phyloP scores from a whole-genome alignment of 805 yeast species.

The Wickerhamiella azymoides region DNA sequence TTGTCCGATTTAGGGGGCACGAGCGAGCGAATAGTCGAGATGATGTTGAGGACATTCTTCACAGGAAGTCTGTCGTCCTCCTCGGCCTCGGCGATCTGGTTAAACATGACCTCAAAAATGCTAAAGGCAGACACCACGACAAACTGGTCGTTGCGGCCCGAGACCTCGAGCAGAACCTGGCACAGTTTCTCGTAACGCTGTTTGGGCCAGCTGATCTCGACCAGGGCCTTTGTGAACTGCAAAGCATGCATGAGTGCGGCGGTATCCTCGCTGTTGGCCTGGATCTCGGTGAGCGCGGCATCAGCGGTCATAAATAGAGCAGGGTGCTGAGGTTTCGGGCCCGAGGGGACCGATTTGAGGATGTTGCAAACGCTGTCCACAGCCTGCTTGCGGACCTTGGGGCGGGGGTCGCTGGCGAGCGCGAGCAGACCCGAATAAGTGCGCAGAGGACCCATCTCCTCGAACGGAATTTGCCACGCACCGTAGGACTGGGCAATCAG shows the following conservation, averaged over 20 bases:
- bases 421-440: constrained; percentile 26
- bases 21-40: constrained; percentile 60
- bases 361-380: constrained; percentile 68
- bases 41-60: constrained; percentile 47
- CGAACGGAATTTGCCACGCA: constrained; percentile 42
- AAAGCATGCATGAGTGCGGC: constrained; percentile 51
- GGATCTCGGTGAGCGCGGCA: constrained; percentile 40
- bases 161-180: constrained; percentile 58
- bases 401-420: constrained; percentile 76
- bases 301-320: constrained; percentile 62
- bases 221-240: constrained; percentile 59
- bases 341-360: constrained; percentile 50
- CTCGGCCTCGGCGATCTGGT: constrained; percentile 38
- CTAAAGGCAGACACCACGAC: constrained; percentile 69
- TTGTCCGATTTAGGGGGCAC: constrained; percentile 73
- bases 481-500: constrained; percentile 65
- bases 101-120: constrained; percentile 71
- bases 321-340: constrained; percentile 62
- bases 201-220: constrained; percentile 55
- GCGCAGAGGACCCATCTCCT: constrained; percentile 20
- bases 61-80: constrained; percentile 32
- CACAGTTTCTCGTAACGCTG: constrained; percentile 56
- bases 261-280: constrained; percentile 22
- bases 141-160: constrained; percentile 73
- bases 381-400: constrained; percentile 91